Evolutionary conservation across 2,329 filamentous ascomycete genomes (phyloP), one percentile per base, ranked within the genome.

Genomic region (Aspergillus sp.): DNA sequence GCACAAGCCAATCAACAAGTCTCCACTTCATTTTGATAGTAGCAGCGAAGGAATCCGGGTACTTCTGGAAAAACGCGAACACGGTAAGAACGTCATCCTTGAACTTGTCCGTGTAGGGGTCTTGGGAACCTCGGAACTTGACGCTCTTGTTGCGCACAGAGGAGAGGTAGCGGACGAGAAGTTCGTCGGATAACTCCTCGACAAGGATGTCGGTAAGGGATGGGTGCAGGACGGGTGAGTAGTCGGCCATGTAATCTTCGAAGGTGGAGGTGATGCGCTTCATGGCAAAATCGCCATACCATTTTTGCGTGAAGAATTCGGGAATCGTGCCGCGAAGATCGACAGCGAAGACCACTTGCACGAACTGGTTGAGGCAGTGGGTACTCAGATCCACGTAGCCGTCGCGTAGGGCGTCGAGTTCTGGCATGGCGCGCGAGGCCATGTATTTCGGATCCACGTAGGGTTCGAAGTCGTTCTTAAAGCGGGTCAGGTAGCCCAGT

Each of bases 321-420:
- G 85, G 79, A 64, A 95, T 83, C 33, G 94, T 89, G 22, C 82
- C 67, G 54, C 79, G 80, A 76, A 98, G 95, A 76, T 98, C 93
- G 58, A 95, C 85, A 35, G 81, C 77, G 74, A 98, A 95, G 64
- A 98, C 86, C 49, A 97, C 80, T 51, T 83, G 79, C 45, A 88
- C 87, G 63, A 97, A 97, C 57, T 86, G 84, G 59, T 82, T 82
- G 62, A 97, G 88, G 72, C 90, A 96, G 76, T 91, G 90, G 5
- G 90, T 95, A 60, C 88, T 89, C 49, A 96, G 81, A 72, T 98
- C 93, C 45, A 98, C 88, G 69, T 97, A 98, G 56, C 88, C 89
- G 68, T 96, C 89, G 43, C 87, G 85, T 37, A 97, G 79, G 32
- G 78, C 72, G 19, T 84, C 82, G 41, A 95, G 75, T 60, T 96